Conservation (phyloP, 192 early-diverging fungal genomes). For the Powellomyces hirtus region DNA sequence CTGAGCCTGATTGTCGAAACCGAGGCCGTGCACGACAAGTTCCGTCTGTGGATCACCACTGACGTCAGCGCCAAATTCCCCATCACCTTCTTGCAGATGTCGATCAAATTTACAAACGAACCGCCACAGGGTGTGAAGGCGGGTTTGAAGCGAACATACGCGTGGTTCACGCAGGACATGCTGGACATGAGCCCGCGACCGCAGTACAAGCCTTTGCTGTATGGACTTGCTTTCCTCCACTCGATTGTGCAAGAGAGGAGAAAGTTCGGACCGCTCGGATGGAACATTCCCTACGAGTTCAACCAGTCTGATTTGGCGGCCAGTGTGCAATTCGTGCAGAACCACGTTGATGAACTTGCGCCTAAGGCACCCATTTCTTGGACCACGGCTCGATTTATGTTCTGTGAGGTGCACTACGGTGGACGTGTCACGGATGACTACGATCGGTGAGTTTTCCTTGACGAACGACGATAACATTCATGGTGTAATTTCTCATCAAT, state of each 20-base stretch:
- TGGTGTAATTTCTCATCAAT: too few relatives aligned
- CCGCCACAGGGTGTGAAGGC: conserved; percentile 67
- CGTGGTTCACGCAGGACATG: conserved; percentile 70
- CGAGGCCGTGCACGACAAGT: conserved; percentile 62
- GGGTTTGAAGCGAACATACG: conserved; percentile 64
- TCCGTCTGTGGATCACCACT: conserved; percentile 65
- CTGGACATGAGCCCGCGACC: conserved; percentile 62
- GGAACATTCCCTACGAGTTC: conserved; percentile 73
- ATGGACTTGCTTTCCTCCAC: conserved; percentile 64
- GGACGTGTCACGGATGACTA: conserved; percentile 65
- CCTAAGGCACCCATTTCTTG: conserved; percentile 62
- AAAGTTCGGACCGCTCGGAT: conserved; percentile 66
- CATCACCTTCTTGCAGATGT: conserved; percentile 63
- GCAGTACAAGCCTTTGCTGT: conserved; percentile 65
- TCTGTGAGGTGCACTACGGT: conserved; percentile 69
- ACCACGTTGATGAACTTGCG: conserved; percentile 66
- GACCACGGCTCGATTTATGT: conserved; percentile 64
- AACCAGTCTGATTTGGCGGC: conserved; percentile 67
- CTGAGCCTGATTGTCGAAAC: conserved; percentile 54
- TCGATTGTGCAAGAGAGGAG: conserved; percentile 64
- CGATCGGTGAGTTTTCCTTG: conserved; percentile 52
- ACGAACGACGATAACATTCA: too few relatives aligned
- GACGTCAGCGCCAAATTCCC: conserved; percentile 62
- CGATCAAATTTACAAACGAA: conserved; percentile 69
- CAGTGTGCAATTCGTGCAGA: conserved; percentile 66